These are phyloP conservation scores for Umbellularia californica DNA, from an alignment of 164 flowering plant species.

Conservation along the genomic window DNA sequence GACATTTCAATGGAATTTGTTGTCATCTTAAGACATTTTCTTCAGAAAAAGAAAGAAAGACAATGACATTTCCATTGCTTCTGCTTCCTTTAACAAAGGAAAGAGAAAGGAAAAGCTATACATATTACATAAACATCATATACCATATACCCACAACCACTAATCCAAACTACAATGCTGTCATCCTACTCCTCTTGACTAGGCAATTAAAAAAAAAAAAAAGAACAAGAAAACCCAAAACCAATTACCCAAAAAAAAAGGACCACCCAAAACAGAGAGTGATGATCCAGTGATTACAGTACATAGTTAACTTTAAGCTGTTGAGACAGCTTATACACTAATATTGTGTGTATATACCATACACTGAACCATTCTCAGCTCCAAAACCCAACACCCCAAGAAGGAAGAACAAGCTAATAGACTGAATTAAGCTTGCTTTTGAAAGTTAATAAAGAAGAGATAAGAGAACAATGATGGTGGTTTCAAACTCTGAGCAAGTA, in stretches of 20 bases:
- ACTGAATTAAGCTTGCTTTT: background rate
- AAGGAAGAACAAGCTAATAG: background rate
- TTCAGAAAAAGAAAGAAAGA: constrained; percentile 2
- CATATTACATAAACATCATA: background rate
- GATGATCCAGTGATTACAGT: background rate
- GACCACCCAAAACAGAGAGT: background rate
- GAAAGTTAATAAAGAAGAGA: background rate
- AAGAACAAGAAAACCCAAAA: background rate
- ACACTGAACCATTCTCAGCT: background rate
- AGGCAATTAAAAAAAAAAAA: background rate
- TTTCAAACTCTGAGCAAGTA: constrained; percentile 70
- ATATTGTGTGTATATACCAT: background rate
- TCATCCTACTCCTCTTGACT: background rate
- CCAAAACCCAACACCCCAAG: constrained; percentile 1
- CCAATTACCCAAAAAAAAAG: background rate
- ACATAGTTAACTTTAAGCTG: background rate
- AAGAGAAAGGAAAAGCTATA: constrained; percentile 1
- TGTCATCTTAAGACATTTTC: background rate
- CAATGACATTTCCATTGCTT: constrained; percentile 3
- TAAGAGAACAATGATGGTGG: background rate
- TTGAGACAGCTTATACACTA: background rate
- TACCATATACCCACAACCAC: background rate
- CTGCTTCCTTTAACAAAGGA: background rate
- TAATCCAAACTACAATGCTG: background rate
- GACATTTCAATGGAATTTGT: background rate